Base-by-base conservation (phyloP, 2,329 filamentous ascomycete species). In the Exophiala bonariae region DNA sequence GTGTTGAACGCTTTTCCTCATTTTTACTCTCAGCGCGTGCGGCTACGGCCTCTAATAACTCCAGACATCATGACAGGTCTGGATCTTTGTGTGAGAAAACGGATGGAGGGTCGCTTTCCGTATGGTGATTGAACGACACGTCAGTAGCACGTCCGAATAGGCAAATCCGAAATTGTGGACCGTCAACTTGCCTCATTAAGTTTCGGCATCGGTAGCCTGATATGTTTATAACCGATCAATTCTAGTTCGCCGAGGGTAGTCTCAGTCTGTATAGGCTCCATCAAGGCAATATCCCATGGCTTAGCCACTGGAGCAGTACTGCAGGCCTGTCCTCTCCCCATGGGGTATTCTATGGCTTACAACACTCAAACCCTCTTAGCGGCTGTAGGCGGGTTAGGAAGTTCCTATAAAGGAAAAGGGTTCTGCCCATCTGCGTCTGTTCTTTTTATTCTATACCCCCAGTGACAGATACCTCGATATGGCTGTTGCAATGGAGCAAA, bases 111-210 rank as follows among this genome's bases (percentile, higher is more conserved):
- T 20, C 11, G 28, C 17, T 8, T 16, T 42, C n/a, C 32, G 14
- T 11, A 42, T 42, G 13, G 13, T 1, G n/a, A 33, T 17, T 18
- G 20, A 18, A 41, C 13, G 14, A 31, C 28, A 19, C 32, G 23
- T 34, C 40, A 26, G 40, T 14, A 32, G 14, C 28, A 8, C 13
- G 40, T 42, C 40, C 40, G 26, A 42, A 42, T 31, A 42, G 40
- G 40, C 40, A 42, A 42, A 4, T 42, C 40, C 40, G 40, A 42
- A 42, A 18, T 10, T 42, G 40, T 33, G 40, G 39, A 22, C 9
- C 40, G 7, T 33, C 14, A 17, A 20, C 17, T 33, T 42, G 28
- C 40, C 23, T 26, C 17, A 23, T n/a, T 23, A 30, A 41, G 19
- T 23, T 41, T 41, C 19, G 37, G 37, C n/a, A 40, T 41, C 37